phyloP scores from a whole-genome alignment of 306 rosid genomes.

The Cucurbita ficifolia region DNA sequence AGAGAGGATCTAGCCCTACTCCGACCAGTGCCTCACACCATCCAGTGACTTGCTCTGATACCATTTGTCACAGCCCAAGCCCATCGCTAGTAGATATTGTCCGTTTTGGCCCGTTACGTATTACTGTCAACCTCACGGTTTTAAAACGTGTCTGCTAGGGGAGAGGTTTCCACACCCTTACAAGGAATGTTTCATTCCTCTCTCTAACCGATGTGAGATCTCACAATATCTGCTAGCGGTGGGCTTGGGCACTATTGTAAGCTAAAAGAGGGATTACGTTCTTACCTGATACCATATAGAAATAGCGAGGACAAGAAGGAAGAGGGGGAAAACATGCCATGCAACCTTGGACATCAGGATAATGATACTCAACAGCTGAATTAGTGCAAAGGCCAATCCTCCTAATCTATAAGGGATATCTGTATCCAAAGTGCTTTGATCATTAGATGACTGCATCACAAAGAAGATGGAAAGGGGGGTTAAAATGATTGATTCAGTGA shows the following conservation, averaged over 20 bases:
- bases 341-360: constrained; percentile 68
- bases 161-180: too few species aligned
- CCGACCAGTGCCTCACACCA: too few species aligned
- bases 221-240: too few species aligned
- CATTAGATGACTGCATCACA: constrained; percentile 53
- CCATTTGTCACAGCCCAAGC: too few species aligned
- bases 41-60: too few species aligned
- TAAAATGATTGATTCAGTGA: not conserved
- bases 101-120: too few species aligned
- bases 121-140: too few species aligned
- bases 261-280: not conserved
- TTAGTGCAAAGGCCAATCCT: constrained; percentile 72
- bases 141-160: too few species aligned
- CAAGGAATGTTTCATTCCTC: too few species aligned
- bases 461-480: not conserved
- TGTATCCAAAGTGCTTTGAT: constrained; percentile 80
- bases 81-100: too few species aligned
- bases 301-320: constrained; percentile 39
- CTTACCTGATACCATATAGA: constrained; percentile 73
- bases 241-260: not conserved
- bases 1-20: too few species aligned
- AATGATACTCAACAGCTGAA: constrained; percentile 61
- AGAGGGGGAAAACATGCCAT: constrained; percentile 65
- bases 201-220: too few species aligned
- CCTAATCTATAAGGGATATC: constrained; percentile 80